Base-by-base conservation (phyloP, 768 basidiomycete genomes). In the Hemileccinum impolitum region DNA sequence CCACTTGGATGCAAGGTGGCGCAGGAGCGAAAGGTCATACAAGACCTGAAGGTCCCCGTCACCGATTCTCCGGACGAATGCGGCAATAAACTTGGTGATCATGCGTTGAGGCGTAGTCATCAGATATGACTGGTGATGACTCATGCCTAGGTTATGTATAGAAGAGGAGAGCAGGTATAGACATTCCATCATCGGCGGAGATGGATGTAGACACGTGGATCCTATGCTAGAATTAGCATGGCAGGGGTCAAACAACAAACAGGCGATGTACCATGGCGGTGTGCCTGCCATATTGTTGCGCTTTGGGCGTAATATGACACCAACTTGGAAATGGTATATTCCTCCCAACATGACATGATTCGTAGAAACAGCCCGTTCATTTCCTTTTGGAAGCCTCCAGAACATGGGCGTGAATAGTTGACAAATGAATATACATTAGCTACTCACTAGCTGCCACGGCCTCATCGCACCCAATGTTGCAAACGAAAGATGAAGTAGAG, bases 291-390 rank as follows among this genome's bases (percentile, higher is more conserved):
- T 40, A 17, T 39, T 6, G 11, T 52, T 37, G 48, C 28, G 19
- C 46, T 56, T 31, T 39, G 44, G 40, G 23, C 36, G 37, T 67
- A 69, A 50, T 48, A 48, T 11, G 57, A 51, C 18, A 62, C 53
- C 30, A 50, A 23, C 48, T 52, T 53, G 41, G 63, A 59, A 28
- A 81, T 67, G n/a, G 69, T 70, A 43, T 68, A 55, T 26, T 72
- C 64, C 57, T 75, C 72, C 87, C 87, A 87, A 39, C 69, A 71
- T 50, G 74, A 67, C 50, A 83, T 66, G 11, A 79, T 72, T 21
- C 61, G 69, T 39, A 75, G 65, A 52, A 79, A 75, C 6, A 85
- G 58, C 2, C 58, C 60, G 25, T 62, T 54, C 36, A 75, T 63
- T 32, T 72, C 67, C 31, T 66, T 59, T 51, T 72, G 74, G 62